A percentile compares a stretch with the other conserved stretches of the same genome.
Conservation (phyloP, 768 basidiomycete genomes). For the Tylopilus rubrobrunneus region DNA sequence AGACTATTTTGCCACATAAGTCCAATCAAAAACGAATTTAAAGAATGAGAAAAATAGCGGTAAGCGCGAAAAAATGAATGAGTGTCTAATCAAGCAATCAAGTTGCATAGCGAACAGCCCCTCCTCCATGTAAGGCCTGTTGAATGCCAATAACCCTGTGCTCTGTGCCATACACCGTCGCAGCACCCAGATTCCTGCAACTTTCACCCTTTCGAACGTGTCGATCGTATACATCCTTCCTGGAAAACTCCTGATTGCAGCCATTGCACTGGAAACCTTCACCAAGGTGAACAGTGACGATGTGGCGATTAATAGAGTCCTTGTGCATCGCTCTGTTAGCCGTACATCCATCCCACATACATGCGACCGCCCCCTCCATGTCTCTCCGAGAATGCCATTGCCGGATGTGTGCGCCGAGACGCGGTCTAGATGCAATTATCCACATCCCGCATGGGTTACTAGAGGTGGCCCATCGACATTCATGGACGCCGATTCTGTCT, state of each 20-base stretch:
- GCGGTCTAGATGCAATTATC: constrained; percentile 3
- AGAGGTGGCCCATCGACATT: constrained; percentile 6
- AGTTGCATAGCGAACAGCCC: background rate
- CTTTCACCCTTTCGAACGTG: background rate
- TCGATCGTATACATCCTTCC: constrained; percentile 5
- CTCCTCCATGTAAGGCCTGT: background rate
- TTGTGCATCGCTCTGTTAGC: background rate
- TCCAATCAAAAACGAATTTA: background rate
- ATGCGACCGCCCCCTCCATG: background rate
- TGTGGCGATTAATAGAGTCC: constrained; percentile 4
- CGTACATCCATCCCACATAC: constrained; percentile 6
- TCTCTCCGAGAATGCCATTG: background rate
- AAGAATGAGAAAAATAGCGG: background rate
- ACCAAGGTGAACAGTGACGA: constrained; percentile 2
- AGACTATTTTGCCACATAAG: background rate
- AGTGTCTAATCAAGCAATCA: background rate
- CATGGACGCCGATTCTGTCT: background rate
- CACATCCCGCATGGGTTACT: constrained; percentile 7
- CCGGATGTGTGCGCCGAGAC: constrained; percentile 1
- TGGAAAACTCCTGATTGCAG: background rate
- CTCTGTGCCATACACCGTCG: background rate
- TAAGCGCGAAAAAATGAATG: background rate
- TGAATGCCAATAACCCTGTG: background rate
- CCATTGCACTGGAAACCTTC: constrained; percentile 5
- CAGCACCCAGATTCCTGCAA: background rate